Evolutionary conservation across 1,139 yeast species (phyloP).

Genomic region (Taphrina confusa): DNA sequence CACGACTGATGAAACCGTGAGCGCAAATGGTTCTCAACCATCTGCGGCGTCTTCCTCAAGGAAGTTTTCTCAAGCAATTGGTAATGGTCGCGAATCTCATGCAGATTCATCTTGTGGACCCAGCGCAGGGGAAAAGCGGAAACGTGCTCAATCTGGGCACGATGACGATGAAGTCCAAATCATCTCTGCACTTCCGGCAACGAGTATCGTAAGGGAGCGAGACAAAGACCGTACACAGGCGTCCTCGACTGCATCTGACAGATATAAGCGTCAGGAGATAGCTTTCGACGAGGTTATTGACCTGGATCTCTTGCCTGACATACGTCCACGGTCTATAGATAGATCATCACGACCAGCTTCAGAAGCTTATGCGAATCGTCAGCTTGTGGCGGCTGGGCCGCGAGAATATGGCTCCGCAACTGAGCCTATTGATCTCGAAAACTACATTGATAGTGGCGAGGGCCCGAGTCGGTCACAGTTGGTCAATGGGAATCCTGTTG

Average conservation of each 20-base stretch:
- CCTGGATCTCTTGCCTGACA: slow-evolving; percentile 12
- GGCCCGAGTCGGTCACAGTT: slow-evolving; percentile 5
- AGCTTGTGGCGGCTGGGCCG: background rate
- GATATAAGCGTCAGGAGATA: background rate
- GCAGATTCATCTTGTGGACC: no score
- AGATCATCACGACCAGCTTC: background rate
- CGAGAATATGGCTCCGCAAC: background rate
- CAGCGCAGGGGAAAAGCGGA: no score
- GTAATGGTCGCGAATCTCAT: no score
- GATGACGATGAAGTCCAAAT: slow-evolving; percentile 6
- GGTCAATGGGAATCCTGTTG: slow-evolving; percentile 13
- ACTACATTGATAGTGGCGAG: background rate
- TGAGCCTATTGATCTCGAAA: slow-evolving; percentile 7
- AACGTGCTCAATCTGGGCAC: background rate
- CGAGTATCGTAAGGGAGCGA: background rate
- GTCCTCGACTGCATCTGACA: background rate
- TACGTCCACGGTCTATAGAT: background rate
- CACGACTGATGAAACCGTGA: no score
- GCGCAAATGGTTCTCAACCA: no score
- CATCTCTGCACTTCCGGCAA: slow-evolving; percentile 3
- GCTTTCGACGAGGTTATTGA: background rate
- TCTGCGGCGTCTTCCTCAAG: no score
- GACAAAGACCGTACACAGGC: background rate
- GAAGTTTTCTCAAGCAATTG: no score
- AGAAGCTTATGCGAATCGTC: background rate